Evolutionary conservation across 495 filamentous ascomycete genomes (phyloP).

Genomic region (Xylaria telfairii): DNA sequence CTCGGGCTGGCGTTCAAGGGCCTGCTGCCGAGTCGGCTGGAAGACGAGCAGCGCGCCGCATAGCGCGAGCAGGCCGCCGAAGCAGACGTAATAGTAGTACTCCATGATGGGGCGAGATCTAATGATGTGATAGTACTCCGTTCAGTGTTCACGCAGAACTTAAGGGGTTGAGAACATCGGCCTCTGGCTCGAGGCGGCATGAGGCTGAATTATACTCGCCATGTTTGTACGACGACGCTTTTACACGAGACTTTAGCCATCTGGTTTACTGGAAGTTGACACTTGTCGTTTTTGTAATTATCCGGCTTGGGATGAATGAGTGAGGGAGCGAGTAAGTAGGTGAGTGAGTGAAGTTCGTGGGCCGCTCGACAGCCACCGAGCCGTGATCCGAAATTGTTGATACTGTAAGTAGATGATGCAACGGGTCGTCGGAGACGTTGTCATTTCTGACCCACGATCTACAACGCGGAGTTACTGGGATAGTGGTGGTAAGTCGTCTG

Average conservation of each 20-base stretch:
- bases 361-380: background rate
- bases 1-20: conserved; percentile 25
- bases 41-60: conserved; percentile 31
- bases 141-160: background rate
- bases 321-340: too few species aligned
- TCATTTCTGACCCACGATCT: background rate
- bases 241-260: conserved; percentile 21
- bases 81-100: conserved; percentile 38
- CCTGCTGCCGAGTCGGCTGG: conserved; percentile 34
- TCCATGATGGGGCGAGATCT: conserved; percentile 25
- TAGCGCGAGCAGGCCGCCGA: conserved; percentile 30
- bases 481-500: background rate
- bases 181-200: background rate
- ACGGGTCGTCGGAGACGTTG: conserved; percentile 3
- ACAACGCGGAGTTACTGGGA: background rate
- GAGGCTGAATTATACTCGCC: conserved; percentile 3
- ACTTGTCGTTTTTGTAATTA: conserved; percentile 43
- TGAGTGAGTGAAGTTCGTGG: conserved; percentile 26
- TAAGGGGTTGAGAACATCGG: background rate
- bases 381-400: conserved; percentile 5
- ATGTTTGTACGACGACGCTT: background rate
- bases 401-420: conserved; percentile 23
- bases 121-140: background rate
- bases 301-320: conserved; percentile 40
- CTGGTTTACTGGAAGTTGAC: conserved; percentile 25